Conservation (phyloP, 2,329 filamentous ascomycete species). For the Teratosphaeria zuluensis region DNA sequence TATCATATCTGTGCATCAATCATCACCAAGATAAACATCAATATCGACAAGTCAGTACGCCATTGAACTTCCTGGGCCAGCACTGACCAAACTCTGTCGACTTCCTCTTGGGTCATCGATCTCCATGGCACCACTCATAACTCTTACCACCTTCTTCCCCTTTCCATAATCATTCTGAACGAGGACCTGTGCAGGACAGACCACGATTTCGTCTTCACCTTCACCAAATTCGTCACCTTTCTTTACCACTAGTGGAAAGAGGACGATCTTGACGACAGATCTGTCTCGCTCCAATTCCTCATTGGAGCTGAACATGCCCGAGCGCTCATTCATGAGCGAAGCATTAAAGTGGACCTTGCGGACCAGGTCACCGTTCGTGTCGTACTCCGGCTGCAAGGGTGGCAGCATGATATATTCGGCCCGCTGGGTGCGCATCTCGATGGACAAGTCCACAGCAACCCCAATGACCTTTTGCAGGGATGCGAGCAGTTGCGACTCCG, state of each 20-base stretch:
- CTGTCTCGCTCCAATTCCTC: slow-evolving; percentile 69
- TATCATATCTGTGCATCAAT: not conserved
- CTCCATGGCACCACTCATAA: slow-evolving; percentile 42
- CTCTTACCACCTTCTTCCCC: slow-evolving; percentile 39
- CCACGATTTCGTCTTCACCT: slow-evolving; percentile 89
- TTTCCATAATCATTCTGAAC: slow-evolving; percentile 39
- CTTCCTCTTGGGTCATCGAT: slow-evolving; percentile 27
- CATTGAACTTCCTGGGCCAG: not conserved
- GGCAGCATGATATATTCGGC: slow-evolving; percentile 99
- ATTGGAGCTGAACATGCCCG: slow-evolving; percentile 59
- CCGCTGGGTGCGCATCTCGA: slow-evolving; percentile 95
- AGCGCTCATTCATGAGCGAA: slow-evolving; percentile 87
- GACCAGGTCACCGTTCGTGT: slow-evolving; percentile 79
- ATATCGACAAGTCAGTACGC: slow-evolving; percentile 5
- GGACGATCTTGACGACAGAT: slow-evolving; percentile 77
- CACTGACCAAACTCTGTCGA: slow-evolving; percentile 22
- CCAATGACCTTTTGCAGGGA: slow-evolving; percentile 81
- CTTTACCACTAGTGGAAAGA: slow-evolving; percentile 94
- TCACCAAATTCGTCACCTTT: slow-evolving; percentile 81
- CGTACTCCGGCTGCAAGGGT: slow-evolving; percentile 87
- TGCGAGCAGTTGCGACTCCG: slow-evolving; percentile 70
- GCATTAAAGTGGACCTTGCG: slow-evolving; percentile 88
- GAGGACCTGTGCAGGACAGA: slow-evolving; percentile 89
- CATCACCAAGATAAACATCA: not conserved
- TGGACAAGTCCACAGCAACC: slow-evolving; percentile 77